phyloP scores from a whole-genome alignment of 1,284 basidiomycete genomes.

The Rhizoctonia solani region DNA sequence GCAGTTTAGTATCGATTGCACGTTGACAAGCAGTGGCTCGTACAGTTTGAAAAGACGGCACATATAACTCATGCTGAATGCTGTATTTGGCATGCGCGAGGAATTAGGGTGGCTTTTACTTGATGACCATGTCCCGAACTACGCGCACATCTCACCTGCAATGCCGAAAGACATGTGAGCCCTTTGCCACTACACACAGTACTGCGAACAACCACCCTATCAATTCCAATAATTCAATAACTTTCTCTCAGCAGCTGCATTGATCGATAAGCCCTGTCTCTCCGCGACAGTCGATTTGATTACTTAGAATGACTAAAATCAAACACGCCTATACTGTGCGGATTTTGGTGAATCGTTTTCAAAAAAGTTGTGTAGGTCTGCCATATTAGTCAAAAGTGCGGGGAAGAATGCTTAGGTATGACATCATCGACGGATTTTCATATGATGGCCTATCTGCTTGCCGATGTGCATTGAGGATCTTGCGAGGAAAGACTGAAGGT shows the following conservation, averaged over 20 bases:
- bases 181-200: too few relatives aligned
- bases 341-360: not conserved
- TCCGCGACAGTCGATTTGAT: too few relatives aligned
- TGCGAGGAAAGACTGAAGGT: not conserved
- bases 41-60: too few relatives aligned
- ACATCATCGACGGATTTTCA: not conserved
- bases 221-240: too few relatives aligned
- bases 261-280: too few relatives aligned
- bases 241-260: too few relatives aligned
- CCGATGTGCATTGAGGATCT: not conserved
- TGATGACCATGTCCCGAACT: not conserved
- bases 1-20: too few relatives aligned
- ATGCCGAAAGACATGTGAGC: too few relatives aligned
- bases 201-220: too few relatives aligned
- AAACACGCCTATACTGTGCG: not conserved
- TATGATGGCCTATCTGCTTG: constrained; percentile 5
- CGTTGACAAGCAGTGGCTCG: too few relatives aligned
- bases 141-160: not conserved
- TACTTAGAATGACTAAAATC: too few relatives aligned
- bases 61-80: not conserved
- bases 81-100: not conserved
- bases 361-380: not conserved
- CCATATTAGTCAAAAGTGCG: not conserved
- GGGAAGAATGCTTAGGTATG: not conserved
- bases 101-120: not conserved